phyloP scores from a whole-genome alignment of 495 filamentous ascomycete genomes.

The Penicillium cinerascens region DNA sequence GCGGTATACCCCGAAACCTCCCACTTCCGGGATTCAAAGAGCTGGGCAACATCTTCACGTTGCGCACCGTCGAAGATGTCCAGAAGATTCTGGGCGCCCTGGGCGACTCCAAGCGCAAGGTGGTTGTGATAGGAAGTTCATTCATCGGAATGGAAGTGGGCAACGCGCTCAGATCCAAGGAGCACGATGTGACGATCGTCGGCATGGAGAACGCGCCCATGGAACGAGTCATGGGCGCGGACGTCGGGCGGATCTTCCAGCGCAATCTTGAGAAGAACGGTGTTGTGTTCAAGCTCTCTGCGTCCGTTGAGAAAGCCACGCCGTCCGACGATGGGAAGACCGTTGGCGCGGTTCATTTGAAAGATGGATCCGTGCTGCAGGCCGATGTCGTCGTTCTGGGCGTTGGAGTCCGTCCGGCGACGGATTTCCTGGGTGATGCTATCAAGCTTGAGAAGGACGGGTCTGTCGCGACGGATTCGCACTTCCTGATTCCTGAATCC shows the following conservation, averaged over 20 bases:
- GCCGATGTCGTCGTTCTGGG: conserved; percentile 91
- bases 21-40: conserved; percentile 82
- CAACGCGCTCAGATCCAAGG: conserved; percentile 63
- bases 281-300: conserved; percentile 79
- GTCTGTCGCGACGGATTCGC: conserved; percentile 70
- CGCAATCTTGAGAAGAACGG: conserved; percentile 75
- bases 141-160: conserved; percentile 98
- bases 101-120: conserved; percentile 76
- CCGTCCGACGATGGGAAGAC: conserved; percentile 61
- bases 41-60: conserved; percentile 77
- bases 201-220: conserved; percentile 86
- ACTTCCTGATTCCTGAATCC: conserved; percentile 68
- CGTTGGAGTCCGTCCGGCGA: conserved; percentile 83
- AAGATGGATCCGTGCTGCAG: conserved; percentile 77
- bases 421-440: conserved; percentile 71
- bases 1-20: conserved; percentile 72
- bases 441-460: conserved; percentile 74
- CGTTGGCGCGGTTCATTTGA: conserved; percentile 79
- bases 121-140: conserved; percentile 84
- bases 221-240: conserved; percentile 79
- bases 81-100: conserved; percentile 72
- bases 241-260: conserved; percentile 79
- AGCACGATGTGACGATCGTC: conserved; percentile 82
- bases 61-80: conserved; percentile 71
- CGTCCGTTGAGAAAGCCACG: conserved; percentile 75